Evolutionary conservation across 2,329 filamentous ascomycete species (phyloP).

Genomic region (Acarospora socialis): DNA sequence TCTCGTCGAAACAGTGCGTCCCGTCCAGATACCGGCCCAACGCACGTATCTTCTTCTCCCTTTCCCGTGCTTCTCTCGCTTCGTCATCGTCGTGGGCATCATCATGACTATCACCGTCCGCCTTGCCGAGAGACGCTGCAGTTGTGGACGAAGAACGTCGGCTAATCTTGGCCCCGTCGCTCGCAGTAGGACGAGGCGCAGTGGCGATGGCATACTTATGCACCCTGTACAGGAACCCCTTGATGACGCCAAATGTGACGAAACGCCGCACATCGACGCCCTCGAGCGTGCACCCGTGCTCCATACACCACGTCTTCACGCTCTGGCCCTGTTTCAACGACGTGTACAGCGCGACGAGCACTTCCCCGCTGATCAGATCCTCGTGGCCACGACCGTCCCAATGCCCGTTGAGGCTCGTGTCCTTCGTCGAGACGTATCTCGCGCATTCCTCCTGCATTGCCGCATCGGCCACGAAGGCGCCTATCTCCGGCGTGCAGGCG

Average conservation of each 20-base stretch:
- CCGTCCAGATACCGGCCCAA: slow-evolving; percentile 32
- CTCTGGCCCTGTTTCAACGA: slow-evolving; percentile 69
- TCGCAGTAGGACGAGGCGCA: slow-evolving; percentile 16
- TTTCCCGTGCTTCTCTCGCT: slow-evolving; percentile 6
- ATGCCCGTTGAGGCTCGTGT: not conserved
- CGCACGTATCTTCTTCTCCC: not conserved
- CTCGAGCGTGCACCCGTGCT: slow-evolving; percentile 55
- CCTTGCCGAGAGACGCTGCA: no score
- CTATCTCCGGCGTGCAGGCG: slow-evolving; percentile 63
- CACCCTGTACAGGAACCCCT: slow-evolving; percentile 82
- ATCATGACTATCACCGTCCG: no score
- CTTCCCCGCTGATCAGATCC: slow-evolving; percentile 4
- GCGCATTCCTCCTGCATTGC: slow-evolving; percentile 78
- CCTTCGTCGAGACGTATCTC: slow-evolving; percentile 53
- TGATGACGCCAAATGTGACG: slow-evolving; percentile 91
- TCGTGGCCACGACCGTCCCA: not conserved
- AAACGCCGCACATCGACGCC: slow-evolving; percentile 80
- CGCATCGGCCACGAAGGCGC: slow-evolving; percentile 62
- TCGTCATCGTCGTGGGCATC: slow-evolving; percentile 19
- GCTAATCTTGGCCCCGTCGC: not conserved
- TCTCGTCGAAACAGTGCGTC: slow-evolving; percentile 35
- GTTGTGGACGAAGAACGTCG: no score
- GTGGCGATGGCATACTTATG: slow-evolving; percentile 69
- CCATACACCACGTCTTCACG: slow-evolving; percentile 74
- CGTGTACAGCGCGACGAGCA: slow-evolving; percentile 68